These are phyloP conservation scores for Alternaria longipes DNA, from an alignment of 2,329 filamentous ascomycete species.

Conservation along the genomic window DNA sequence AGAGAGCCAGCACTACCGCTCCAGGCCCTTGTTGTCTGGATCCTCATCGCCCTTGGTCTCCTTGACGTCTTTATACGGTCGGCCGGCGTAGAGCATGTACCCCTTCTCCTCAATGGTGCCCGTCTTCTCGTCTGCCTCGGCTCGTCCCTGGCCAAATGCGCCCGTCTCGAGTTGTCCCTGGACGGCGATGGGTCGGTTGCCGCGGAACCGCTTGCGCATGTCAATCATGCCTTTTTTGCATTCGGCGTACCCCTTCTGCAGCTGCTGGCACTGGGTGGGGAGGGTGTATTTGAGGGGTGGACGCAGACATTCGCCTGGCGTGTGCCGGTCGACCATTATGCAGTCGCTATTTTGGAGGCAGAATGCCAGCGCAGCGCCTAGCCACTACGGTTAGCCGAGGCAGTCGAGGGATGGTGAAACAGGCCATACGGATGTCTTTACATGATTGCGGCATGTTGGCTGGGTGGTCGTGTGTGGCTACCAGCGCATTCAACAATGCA, in stretches of 20 bases:
- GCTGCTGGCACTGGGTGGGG: slow-evolving; percentile 87
- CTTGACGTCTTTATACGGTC: slow-evolving; percentile 41
- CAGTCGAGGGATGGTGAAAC: background rate
- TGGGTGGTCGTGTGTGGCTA: slow-evolving; percentile 3
- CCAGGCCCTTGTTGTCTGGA: slow-evolving; percentile 31
- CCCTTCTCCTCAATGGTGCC: slow-evolving; percentile 52
- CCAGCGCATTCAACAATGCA: slow-evolving; percentile 7
- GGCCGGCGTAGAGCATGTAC: slow-evolving; percentile 51
- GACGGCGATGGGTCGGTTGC: slow-evolving; percentile 80
- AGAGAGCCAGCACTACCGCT: slow-evolving; percentile 17
- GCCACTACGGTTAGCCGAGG: slow-evolving; percentile 8
- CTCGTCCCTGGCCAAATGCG: slow-evolving; percentile 40
- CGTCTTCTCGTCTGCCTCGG: slow-evolving; percentile 42
- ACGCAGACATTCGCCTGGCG: slow-evolving; percentile 86
- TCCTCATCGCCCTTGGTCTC: slow-evolving; percentile 44
- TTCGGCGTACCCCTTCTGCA: slow-evolving; percentile 88
- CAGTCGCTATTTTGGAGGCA: slow-evolving; percentile 98
- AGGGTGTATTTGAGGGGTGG: slow-evolving; percentile 82
- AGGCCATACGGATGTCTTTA: slow-evolving; percentile 85
- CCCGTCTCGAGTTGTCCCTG: slow-evolving; percentile 46
- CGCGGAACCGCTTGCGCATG: slow-evolving; percentile 98
- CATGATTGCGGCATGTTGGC: slow-evolving; percentile 87
- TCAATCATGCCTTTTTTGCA: slow-evolving; percentile 97
- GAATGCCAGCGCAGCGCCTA: slow-evolving; percentile 89
- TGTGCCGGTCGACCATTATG: slow-evolving; percentile 90